phyloP scores from a whole-genome alignment of 164 flowering plant genomes.

The Berberis vulgaris region DNA sequence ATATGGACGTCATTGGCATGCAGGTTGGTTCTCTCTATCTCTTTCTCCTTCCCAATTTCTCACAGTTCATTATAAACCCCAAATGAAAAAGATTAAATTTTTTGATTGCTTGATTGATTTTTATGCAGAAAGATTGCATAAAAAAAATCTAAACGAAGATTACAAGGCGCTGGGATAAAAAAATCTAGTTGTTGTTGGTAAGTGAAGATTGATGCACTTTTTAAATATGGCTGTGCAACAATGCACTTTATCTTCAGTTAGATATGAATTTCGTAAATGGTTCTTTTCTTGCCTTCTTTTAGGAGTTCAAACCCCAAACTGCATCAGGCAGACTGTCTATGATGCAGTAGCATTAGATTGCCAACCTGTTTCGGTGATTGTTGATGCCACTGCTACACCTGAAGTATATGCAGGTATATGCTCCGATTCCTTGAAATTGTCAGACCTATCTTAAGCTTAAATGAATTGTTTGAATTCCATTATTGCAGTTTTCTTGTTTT shows the following conservation, averaged over 20 bases:
- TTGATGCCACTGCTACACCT: constrained; percentile 90
- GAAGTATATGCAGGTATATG: constrained; percentile 62
- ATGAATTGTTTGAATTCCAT: not conserved
- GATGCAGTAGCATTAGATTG: constrained; percentile 93
- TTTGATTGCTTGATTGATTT: too few relatives aligned
- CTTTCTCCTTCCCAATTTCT: too few relatives aligned
- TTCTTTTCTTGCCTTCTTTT: not conserved
- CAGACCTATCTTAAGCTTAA: too few relatives aligned
- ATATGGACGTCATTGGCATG: too few relatives aligned
- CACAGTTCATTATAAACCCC: too few relatives aligned
- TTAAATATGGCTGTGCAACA: not conserved
- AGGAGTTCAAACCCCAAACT: constrained; percentile 99
- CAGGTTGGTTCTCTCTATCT: too few relatives aligned
- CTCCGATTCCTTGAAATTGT: not conserved
- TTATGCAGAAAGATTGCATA: too few relatives aligned
- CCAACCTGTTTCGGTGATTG: constrained; percentile 54
- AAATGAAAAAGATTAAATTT: too few relatives aligned
- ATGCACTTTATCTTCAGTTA: not conserved
- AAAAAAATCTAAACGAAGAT: too few relatives aligned
- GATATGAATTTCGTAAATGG: not conserved
- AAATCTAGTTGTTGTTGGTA: constrained; percentile 58
- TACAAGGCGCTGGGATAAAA: constrained; percentile 44
- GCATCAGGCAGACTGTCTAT: constrained; percentile 89
- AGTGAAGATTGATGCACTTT: constrained; percentile 6
- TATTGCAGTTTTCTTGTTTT: too few relatives aligned